A percentile compares a stretch with the other conserved stretches of the same genome.
Evolutionary conservation across 768 basidiomycete genomes (phyloP).

Genomic region (Suillus bovinus): DNA sequence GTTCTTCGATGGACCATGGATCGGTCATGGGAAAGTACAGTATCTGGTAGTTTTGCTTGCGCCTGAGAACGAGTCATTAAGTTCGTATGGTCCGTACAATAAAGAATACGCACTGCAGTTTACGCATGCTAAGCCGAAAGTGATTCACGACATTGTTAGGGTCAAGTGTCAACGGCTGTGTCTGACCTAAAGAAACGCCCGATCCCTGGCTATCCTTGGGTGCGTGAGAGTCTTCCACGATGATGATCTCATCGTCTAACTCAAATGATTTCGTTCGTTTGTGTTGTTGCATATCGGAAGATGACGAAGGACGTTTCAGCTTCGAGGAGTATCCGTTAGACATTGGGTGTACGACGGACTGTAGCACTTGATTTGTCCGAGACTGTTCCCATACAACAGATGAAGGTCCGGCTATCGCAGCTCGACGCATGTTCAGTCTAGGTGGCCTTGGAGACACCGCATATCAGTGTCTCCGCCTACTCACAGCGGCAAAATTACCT

Average conservation of each 20-base stretch:
- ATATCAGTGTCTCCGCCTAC: background rate
- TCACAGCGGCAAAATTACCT: conserved; percentile 39
- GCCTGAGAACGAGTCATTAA: conserved; percentile 16
- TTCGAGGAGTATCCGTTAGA: conserved; percentile 7
- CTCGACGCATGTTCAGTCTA: conserved; percentile 18
- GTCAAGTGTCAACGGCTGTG: conserved; percentile 21
- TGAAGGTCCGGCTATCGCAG: conserved; percentile 17
- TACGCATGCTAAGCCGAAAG: conserved; percentile 49
- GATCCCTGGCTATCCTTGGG: conserved; percentile 8
- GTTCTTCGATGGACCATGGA: conserved; percentile 59
- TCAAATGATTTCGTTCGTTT: conserved; percentile 16
- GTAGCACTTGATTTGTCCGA: conserved; percentile 12
- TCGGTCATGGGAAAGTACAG: conserved; percentile 76
- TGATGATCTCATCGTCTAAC: conserved; percentile 30
- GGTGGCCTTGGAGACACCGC: background rate
- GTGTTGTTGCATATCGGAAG: conserved; percentile 31
- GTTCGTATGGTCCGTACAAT: background rate
- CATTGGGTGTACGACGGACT: conserved; percentile 12
- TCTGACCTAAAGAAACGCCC: background rate
- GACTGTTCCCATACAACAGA: conserved; percentile 15
- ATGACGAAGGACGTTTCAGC: conserved; percentile 25
- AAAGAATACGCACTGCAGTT: conserved; percentile 42
- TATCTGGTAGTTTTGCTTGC: conserved; percentile 70
- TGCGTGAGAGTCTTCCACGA: conserved; percentile 22
- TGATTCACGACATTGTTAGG: conserved; percentile 39